Evolutionary conservation across 1,284 basidiomycete species (phyloP).

Genomic region (Anthracocystis setariae): DNA sequence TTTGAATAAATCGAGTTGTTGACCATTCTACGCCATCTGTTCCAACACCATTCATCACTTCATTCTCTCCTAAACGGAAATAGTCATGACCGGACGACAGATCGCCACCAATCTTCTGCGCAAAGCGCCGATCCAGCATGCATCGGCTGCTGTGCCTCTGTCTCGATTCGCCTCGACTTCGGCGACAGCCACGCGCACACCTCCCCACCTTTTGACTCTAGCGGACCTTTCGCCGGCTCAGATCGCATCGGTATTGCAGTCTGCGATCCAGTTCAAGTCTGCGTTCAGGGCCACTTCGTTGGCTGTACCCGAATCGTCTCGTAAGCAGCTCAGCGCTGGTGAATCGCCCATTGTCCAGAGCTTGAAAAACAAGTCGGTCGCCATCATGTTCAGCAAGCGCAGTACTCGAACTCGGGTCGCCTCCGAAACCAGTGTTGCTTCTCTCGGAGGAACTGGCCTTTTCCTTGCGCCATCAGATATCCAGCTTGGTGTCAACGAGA

Average conservation of each 20-base stretch:
- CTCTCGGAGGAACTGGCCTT: conserved; percentile 78
- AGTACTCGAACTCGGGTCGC: conserved; percentile 91
- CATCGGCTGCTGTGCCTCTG: conserved; percentile 1
- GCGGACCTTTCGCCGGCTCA: conserved; percentile 81
- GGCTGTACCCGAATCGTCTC: conserved; percentile 26
- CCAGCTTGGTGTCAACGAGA: conserved; percentile 96
- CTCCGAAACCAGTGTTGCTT: conserved; percentile 76
- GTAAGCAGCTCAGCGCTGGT: conserved; percentile 36
- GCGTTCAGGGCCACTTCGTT: conserved; percentile 72
- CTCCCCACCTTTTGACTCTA: conserved; percentile 76
- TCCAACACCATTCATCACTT: too few species aligned
- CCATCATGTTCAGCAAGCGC: conserved; percentile 90
- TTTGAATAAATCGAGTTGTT: too few species aligned
- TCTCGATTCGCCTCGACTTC: conserved; percentile 32
- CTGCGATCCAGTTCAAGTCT: conserved; percentile 76
- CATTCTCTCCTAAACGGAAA: conserved; percentile 1
- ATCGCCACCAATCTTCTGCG: conserved; percentile 16
- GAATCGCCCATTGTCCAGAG: conserved; percentile 69
- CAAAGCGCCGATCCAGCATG: background rate
- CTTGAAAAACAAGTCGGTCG: conserved; percentile 82
- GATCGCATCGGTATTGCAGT: conserved; percentile 75
- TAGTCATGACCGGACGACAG: conserved; percentile 32
- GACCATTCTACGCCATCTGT: too few species aligned
- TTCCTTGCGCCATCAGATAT: conserved; percentile 93
- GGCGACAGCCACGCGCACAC: conserved; percentile 9